phyloP scores from a whole-genome alignment of 345 rosid species.

The Sisymbrium altissimum region DNA sequence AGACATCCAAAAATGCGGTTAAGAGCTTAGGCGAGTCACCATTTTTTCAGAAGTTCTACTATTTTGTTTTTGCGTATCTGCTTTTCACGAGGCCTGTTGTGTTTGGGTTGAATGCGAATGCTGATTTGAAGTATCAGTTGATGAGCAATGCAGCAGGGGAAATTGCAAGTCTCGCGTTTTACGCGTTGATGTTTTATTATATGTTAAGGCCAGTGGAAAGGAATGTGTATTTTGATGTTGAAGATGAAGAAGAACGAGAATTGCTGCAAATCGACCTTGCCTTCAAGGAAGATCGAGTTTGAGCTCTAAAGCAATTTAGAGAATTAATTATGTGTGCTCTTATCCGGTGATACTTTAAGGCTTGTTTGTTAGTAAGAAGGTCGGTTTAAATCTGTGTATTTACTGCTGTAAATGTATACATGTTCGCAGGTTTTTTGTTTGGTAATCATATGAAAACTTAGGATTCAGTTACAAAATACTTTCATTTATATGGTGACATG shows the following conservation, averaged over 20 bases:
- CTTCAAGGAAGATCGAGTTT: slow-evolving; percentile 16
- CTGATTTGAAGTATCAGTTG: slow-evolving; percentile 70
- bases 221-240: slow-evolving; percentile 64
- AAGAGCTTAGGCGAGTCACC: slow-evolving; percentile 66
- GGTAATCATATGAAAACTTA: too few species aligned
- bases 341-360: background rate
- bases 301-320: slow-evolving; percentile 52
- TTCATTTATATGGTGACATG: too few species aligned
- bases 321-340: background rate
- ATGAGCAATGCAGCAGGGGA: slow-evolving; percentile 73
- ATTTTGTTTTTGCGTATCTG: slow-evolving; percentile 72
- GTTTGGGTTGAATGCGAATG: slow-evolving; percentile 53
- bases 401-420: background rate
- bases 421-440: too few species aligned
- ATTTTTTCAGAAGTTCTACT: slow-evolving; percentile 65
- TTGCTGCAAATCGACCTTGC: slow-evolving; percentile 30
- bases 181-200: slow-evolving; percentile 51
- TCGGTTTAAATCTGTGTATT: background rate
- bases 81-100: slow-evolving; percentile 73
- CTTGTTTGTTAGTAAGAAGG: background rate
- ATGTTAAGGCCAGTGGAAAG: slow-evolving; percentile 80
- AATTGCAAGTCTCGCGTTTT: slow-evolving; percentile 60
- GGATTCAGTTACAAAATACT: too few species aligned
- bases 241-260: slow-evolving; percentile 67
- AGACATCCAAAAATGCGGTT: slow-evolving; percentile 46